Evolutionary conservation across 192 early-diverging fungal species (phyloP).

Genomic region (Anaeromyces robustus): DNA sequence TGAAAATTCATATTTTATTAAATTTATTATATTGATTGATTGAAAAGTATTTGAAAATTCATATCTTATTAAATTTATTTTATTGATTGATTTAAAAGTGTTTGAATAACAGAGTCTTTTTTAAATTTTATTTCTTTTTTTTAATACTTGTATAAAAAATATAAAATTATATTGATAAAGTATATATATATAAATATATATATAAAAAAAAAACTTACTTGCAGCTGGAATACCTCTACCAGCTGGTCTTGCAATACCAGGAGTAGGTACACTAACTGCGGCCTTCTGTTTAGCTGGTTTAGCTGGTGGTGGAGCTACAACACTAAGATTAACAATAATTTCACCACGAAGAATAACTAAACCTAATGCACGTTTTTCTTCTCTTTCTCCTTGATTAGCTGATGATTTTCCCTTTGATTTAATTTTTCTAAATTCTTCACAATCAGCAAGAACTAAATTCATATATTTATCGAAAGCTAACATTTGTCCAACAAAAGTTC

Average conservation of each 20-base stretch:
- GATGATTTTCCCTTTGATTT: constrained; percentile 50
- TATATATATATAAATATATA: neutral
- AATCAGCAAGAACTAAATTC: constrained; percentile 96
- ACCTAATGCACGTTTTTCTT: constrained; percentile 84
- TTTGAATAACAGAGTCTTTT: too few species aligned
- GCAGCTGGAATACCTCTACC: constrained; percentile 40
- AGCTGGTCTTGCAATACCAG: constrained; percentile 41
- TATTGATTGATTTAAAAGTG: too few species aligned
- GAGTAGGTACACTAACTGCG: constrained; percentile 9
- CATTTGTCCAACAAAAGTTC: constrained; percentile 92
- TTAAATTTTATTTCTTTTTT: neutral
- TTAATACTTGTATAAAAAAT: constrained; percentile 16
- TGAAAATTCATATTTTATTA: too few species aligned
- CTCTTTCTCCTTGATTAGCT: constrained; percentile 33
- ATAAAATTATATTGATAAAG: constrained; percentile 13
- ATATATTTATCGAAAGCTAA: constrained; percentile 99
- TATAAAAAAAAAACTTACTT: constrained; percentile 11
- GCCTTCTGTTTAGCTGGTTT: constrained; percentile 13
- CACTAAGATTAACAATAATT: constrained; percentile 71
- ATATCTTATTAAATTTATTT: too few species aligned
- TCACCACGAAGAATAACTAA: constrained; percentile 91
- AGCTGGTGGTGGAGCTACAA: constrained; percentile 78
- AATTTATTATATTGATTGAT: too few species aligned
- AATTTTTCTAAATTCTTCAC: constrained; percentile 88
- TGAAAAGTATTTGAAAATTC: too few species aligned